These are phyloP conservation scores for Trametes villosa DNA, from an alignment of 768 basidiomycete species.

Conservation along the genomic window DNA sequence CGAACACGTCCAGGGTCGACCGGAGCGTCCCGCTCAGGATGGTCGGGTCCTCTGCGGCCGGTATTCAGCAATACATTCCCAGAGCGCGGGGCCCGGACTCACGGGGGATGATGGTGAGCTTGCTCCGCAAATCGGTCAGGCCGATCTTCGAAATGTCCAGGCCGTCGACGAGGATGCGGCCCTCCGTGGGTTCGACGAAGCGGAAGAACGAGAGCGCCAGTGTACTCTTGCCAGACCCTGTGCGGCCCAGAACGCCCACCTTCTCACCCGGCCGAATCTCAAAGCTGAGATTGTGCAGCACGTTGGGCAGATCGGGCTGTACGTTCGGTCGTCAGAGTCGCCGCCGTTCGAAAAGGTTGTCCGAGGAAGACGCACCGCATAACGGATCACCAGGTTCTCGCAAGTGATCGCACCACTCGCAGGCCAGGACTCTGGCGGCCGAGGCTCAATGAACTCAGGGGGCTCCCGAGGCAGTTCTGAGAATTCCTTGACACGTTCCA, in stretches of 20 bases:
- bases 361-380: conserved; percentile 58
- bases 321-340: conserved; percentile 7
- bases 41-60: conserved; percentile 77
- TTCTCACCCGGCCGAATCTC: conserved; percentile 76
- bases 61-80: neutral
- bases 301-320: conserved; percentile 85
- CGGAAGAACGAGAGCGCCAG: conserved; percentile 86
- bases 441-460: conserved; percentile 83
- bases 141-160: conserved; percentile 80
- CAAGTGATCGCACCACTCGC: conserved; percentile 67
- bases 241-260: conserved; percentile 75
- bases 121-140: conserved; percentile 78
- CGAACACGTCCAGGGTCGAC: conserved; percentile 83
- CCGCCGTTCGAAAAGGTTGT: conserved; percentile 14
- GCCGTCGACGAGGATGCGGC: conserved; percentile 76
- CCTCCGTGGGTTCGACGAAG: conserved; percentile 85
- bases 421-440: conserved; percentile 85
- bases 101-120: conserved; percentile 79
- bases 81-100: conserved; percentile 29
- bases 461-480: conserved; percentile 79
- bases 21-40: conserved; percentile 84
- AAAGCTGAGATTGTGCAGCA: conserved; percentile 81
- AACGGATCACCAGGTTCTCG: conserved; percentile 75
- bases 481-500: conserved; percentile 92
- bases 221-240: conserved; percentile 75